Evolutionary conservation across 352 stramenopile genomes (phyloP), one percentile per base, ranked within the genome.

Genomic region (Pythium aristosporum): DNA sequence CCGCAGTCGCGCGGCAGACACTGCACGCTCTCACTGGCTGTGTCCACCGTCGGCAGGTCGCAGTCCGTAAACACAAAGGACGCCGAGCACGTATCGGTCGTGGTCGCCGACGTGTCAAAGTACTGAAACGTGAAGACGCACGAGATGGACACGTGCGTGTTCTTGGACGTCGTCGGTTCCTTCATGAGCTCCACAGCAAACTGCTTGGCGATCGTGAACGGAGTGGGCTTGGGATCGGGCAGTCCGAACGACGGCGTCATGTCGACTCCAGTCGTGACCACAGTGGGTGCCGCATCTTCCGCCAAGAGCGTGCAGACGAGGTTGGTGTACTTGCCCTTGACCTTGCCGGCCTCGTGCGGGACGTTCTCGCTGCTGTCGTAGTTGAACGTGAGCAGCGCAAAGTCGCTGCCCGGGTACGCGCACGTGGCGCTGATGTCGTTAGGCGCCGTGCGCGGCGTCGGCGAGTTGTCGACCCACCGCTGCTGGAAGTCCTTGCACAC

Each of bases 301-400:
- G 4, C 9, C 1, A 25, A 12, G 1, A 53, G 1, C 1, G 47
- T 21, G 11, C 47, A 53, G 23, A 23, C 8, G 5, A 53, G 13
- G 50, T 57, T 18, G 1, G 50, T 57, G 32, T 46, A 46, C 50
- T 39, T 34, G n/a, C 50, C 30, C 15, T 18, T 25, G 32, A 83
- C 46, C 10, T 68, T 68, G 23, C 77, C 68, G 20, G 65, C 69
- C 25, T 61, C 65, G 32, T 83, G 75, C 36, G 64, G 49, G 1
- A 51, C 37, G 11, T 57, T 42, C 8, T 70, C 67, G 8, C 43
- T 44, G 15, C 74, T 65, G 49, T 83, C 68, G 62, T 79, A 89
- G 48, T 87, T 69, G 41, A 89, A 89, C 51, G 79, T 88, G 20
- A 89, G 57, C 64, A 87, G 75, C 7, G 76, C 79, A 61, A 89